These are phyloP conservation scores for Pterocarpus macrocarpus DNA, from an alignment of 306 rosid genomes.

Conservation along the genomic window DNA sequence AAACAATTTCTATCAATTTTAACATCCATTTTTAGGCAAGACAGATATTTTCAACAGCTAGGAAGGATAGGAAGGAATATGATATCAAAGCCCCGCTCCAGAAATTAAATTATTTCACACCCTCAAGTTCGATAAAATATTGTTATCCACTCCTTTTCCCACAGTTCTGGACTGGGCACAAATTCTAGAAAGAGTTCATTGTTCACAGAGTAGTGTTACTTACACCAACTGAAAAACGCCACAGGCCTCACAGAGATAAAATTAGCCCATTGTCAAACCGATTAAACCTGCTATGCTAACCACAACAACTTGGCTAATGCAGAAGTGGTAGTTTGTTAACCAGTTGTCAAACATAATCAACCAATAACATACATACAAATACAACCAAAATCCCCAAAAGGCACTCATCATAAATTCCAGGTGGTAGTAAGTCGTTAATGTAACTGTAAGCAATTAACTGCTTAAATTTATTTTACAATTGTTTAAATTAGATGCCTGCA, in stretches of 20 bases:
- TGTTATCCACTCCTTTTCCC: not conserved
- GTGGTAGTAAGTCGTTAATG: too few relatives aligned
- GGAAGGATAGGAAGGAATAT: not conserved
- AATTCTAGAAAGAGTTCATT: constrained; percentile 2
- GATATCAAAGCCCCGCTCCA: constrained; percentile 12
- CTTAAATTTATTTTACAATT: not conserved
- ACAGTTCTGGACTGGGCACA: constrained; percentile 3
- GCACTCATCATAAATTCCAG: not conserved
- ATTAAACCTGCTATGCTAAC: not conserved
- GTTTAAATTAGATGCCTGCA: not conserved
- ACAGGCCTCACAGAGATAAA: not conserved
- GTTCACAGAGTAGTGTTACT: not conserved
- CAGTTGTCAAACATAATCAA: not conserved
- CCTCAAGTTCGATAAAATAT: not conserved
- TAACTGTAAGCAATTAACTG: too few relatives aligned
- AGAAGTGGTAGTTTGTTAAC: not conserved
- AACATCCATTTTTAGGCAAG: not conserved
- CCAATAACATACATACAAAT: not conserved
- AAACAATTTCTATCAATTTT: not conserved
- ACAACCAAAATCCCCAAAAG: not conserved
- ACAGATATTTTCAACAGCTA: constrained; percentile 1
- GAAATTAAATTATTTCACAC: not conserved
- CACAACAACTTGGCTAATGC: not conserved
- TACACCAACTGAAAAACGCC: not conserved
- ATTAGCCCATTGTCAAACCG: not conserved